phyloP scores from a whole-genome alignment of 1,284 basidiomycete genomes.

The Pholiota adiposa region DNA sequence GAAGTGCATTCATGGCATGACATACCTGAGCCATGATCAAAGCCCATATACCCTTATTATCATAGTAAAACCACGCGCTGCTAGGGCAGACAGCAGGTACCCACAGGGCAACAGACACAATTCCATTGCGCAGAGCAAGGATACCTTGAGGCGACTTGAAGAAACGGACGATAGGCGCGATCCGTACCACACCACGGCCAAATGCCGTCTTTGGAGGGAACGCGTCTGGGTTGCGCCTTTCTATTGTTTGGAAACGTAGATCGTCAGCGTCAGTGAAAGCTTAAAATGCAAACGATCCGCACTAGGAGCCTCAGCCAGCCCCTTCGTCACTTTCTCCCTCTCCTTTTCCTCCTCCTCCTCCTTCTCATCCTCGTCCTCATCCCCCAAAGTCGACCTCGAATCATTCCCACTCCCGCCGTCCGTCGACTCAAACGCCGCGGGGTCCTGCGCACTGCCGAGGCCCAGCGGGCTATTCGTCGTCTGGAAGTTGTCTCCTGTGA shows the following conservation, averaged over 20 bases:
- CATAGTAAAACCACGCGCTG: conserved; percentile 46
- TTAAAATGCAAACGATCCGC: neutral
- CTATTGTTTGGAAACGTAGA: too few species aligned
- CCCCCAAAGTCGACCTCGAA: conserved; percentile 13
- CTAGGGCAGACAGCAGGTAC: conserved; percentile 40
- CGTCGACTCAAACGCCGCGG: conserved; percentile 31
- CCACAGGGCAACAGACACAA: conserved; percentile 47
- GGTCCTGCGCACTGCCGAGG: conserved; percentile 39
- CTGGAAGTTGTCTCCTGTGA: conserved; percentile 33
- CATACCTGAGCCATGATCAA: conserved; percentile 45
- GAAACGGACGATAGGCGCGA: conserved; percentile 33
- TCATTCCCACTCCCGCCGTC: conserved; percentile 11
- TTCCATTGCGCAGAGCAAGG: conserved; percentile 41
- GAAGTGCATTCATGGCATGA: neutral
- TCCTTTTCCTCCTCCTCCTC: conserved; percentile 18
- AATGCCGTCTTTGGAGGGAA: conserved; percentile 36
- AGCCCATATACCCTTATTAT: conserved; percentile 46
- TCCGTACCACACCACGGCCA: conserved; percentile 31
- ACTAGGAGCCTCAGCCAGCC: conserved; percentile 15
- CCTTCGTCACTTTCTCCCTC: conserved; percentile 1
- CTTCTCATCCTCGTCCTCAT: conserved; percentile 19
- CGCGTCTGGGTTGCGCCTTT: conserved; percentile 37
- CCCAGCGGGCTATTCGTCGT: conserved; percentile 30
- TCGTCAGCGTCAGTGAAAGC: neutral
- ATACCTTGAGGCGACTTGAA: conserved; percentile 40